Conservation (phyloP, 257 asterid genomes). For the Vinca minor region DNA sequence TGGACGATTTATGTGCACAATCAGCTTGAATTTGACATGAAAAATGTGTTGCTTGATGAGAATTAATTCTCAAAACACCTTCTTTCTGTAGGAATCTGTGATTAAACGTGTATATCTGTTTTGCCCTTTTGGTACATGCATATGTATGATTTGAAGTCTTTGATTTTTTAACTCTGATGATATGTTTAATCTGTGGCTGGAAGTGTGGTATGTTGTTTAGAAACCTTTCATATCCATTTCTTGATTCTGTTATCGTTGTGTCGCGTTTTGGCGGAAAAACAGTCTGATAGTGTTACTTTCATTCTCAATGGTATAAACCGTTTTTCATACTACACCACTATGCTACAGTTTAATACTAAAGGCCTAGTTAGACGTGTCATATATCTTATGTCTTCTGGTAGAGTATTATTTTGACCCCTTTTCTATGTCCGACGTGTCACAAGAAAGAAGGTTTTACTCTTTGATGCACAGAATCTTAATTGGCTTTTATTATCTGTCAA, state of each 20-base stretch:
- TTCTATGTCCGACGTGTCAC: background rate
- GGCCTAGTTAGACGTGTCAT: background rate
- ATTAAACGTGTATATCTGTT: background rate
- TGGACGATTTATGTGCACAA: constrained; percentile 2
- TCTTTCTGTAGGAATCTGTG: background rate
- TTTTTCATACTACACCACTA: background rate
- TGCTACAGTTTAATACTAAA: background rate
- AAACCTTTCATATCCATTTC: background rate
- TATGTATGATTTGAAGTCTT: background rate
- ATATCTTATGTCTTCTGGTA: background rate
- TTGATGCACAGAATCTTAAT: background rate
- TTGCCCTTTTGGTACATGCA: background rate
- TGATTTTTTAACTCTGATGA: background rate
- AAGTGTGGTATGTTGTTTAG: background rate
- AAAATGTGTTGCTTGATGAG: background rate
- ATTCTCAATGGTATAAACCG: background rate
- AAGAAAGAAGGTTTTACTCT: background rate
- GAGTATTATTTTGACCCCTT: background rate
- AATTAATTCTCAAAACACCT: background rate
- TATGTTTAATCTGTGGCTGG: background rate
- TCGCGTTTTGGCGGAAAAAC: background rate
- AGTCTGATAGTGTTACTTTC: background rate
- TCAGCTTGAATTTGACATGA: background rate
- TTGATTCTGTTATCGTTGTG: background rate
- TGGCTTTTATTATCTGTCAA: background rate